phyloP scores from a whole-genome alignment of 345 rosid genomes.

The Euphorbia lathyris region DNA sequence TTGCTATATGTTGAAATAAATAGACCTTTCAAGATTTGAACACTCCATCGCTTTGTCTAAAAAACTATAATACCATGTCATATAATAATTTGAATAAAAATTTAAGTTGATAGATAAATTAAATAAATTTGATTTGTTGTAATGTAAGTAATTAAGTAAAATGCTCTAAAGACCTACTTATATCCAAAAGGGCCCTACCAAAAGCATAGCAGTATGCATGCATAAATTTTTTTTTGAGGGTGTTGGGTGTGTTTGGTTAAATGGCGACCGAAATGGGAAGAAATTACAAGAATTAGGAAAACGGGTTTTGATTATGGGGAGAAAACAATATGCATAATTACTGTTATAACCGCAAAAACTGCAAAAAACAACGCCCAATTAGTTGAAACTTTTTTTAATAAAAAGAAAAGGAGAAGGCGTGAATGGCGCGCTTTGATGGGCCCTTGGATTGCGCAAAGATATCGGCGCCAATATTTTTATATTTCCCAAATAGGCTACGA shows the following conservation, averaged over 20 bases:
- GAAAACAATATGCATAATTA: neutral
- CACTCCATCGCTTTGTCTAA: too few species aligned
- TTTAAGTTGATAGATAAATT: too few species aligned
- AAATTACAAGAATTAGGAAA: neutral
- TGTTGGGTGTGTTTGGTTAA: constrained; percentile 11
- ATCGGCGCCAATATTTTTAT: constrained; percentile 36
- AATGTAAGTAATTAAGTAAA: too few species aligned
- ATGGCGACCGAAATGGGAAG: constrained; percentile 3
- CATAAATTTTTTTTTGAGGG: too few species aligned
- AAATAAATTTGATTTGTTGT: too few species aligned
- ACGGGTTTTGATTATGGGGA: neutral
- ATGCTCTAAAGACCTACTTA: too few species aligned
- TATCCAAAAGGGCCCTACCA: too few species aligned
- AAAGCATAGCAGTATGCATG: too few species aligned
- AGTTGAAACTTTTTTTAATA: neutral
- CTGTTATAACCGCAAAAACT: constrained; percentile 16
- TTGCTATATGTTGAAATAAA: too few species aligned
- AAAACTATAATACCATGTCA: too few species aligned
- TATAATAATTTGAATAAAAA: too few species aligned
- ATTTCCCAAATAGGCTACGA: neutral
- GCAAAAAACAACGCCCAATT: constrained; percentile 8
- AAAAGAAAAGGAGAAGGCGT: constrained; percentile 24
- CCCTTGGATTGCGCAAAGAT: constrained; percentile 41
- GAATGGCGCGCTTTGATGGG: constrained; percentile 35
- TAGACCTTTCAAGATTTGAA: too few species aligned